These are phyloP conservation scores for Pythium pyrilobum DNA, from an alignment of 352 stramenopile species.

Conservation along the genomic window DNA sequence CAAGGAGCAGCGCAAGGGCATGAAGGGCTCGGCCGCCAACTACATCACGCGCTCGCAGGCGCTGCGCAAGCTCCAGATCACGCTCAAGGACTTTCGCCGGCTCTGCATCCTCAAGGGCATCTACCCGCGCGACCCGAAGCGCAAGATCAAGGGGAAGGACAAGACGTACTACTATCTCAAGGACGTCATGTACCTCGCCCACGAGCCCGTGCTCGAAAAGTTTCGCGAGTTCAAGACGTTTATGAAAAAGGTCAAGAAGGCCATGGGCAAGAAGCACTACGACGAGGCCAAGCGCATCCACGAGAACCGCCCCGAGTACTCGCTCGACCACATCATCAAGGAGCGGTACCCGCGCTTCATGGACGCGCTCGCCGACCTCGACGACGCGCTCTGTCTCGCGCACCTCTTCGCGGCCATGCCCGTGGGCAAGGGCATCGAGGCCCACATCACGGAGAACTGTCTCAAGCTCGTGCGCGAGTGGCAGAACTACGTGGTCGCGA, in stretches of 20 bases:
- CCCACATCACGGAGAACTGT: conserved; percentile 87
- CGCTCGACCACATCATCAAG: conserved; percentile 98
- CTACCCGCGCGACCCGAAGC: conserved; percentile 96
- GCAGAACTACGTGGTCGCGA: conserved; percentile 93
- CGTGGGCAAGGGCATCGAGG: conserved; percentile 82
- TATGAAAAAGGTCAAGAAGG: conserved; percentile 96
- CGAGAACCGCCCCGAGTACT: conserved; percentile 90
- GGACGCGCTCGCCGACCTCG: conserved; percentile 96
- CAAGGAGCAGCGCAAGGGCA: conserved; percentile 83
- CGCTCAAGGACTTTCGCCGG: conserved; percentile 97
- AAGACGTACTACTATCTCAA: conserved; percentile 99
- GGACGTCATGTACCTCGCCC: conserved; percentile 96
- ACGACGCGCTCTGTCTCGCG: conserved; percentile 97
- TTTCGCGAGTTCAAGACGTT: conserved; percentile 98
- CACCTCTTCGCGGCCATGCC: conserved; percentile 97
- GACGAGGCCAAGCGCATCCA: conserved; percentile 77
- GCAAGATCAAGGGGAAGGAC: conserved; percentile 92
- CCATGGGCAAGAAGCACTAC: conserved; percentile 83
- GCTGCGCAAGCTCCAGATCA: conserved; percentile 94
- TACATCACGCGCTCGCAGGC: conserved; percentile 95
- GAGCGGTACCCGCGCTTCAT: conserved; percentile 98
- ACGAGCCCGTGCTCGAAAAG: conserved; percentile 98
- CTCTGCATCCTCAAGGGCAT: conserved; percentile 99
- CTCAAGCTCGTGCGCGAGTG: conserved; percentile 93
- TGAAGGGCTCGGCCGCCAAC: conserved; percentile 81